Percentiles rank a stretch among this genome's conserved stretches.
Evolutionary conservation across 108 stramenopile species (phyloP).

Genomic region (Parietichytrium sp.): DNA sequence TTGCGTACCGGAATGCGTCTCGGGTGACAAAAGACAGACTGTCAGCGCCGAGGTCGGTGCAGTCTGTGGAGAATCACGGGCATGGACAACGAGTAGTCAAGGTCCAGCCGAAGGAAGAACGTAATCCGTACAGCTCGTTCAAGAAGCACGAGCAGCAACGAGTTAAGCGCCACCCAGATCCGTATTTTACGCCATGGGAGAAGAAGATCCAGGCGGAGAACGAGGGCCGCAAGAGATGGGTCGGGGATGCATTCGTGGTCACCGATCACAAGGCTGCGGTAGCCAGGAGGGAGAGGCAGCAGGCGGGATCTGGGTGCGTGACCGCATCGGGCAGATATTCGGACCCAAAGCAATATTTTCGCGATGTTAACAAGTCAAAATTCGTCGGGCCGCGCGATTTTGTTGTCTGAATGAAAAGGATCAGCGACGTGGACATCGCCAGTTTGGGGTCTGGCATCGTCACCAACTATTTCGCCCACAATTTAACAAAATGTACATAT

Average conservation of each 20-base stretch:
- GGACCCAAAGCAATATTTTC: not conserved
- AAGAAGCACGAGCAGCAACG: not conserved
- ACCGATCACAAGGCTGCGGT: constrained; percentile 26
- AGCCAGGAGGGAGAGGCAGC: not conserved
- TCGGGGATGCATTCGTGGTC: constrained; percentile 12
- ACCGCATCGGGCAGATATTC: constrained; percentile 6
- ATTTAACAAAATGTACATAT: too few species aligned
- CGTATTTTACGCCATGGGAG: not conserved
- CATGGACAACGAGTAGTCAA: too few species aligned
- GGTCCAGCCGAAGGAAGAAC: too few species aligned
- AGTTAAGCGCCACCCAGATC: constrained; percentile 5
- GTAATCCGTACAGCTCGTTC: constrained; percentile 4
- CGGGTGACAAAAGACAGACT: too few species aligned
- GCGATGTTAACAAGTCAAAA: not conserved
- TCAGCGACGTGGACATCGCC: too few species aligned
- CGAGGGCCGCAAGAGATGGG: not conserved
- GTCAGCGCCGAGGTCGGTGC: too few species aligned
- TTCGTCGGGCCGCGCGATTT: constrained; percentile 3
- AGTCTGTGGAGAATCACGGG: too few species aligned
- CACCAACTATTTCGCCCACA: too few species aligned
- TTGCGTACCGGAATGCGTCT: too few species aligned
- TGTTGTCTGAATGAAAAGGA: constrained; percentile 1
- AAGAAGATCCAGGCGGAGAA: not conserved
- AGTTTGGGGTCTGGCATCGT: too few species aligned
- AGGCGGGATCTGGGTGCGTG: not conserved